Base-by-base conservation (phyloP, 164 flowering plant species). In the Annona cherimola region DNA sequence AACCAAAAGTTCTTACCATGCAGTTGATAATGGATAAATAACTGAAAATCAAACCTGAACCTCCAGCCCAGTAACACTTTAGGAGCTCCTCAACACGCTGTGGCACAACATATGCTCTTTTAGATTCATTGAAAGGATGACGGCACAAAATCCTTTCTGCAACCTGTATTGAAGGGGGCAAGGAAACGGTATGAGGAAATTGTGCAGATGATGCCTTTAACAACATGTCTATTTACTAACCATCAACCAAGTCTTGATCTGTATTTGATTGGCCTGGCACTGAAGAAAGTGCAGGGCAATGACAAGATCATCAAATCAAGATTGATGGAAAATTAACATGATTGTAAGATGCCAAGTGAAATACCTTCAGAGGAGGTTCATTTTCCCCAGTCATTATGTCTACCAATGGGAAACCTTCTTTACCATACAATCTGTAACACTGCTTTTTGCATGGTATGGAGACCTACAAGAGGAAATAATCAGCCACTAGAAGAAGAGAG, bases 381-480 rank as follows among this genome's bases (percentile, higher is more conserved):
- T 87, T 90, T 84, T 86, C 99, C 12, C 98, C 97, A 0, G 93
- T 88, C 93, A 96, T 92, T 77, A 96, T 88, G 86, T 96, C 99
- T 39, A 96, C 93, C 74, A 96, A 83, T 26, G 98, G 87, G 71
- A 93, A 96, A 66, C 97, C 98, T 86, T 96, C 99, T 83, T 77
- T 92, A 11, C 98, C 99, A 72, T 87, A 93, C 76, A 96, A 82
- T 82, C 99, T 87, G 80, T 81, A 96, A 76, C 87, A 78, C 46
- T 88, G 83, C 71, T 96, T 96, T 79, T 93, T 96, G 85, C 99
- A 96, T 67, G 98, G 99, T 73, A 96, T 96, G 45, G 99, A 96
- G 6, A 96, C 99, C 99, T 96, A 77, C 8, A 45, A 45, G 71
- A 76, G 70, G 77, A 67, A 68, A 46, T 9, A 63, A 55, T 54